These are phyloP conservation scores for Papiliotrema nemorosa DNA, from an alignment of 1,284 basidiomycete species.

Conservation along the genomic window DNA sequence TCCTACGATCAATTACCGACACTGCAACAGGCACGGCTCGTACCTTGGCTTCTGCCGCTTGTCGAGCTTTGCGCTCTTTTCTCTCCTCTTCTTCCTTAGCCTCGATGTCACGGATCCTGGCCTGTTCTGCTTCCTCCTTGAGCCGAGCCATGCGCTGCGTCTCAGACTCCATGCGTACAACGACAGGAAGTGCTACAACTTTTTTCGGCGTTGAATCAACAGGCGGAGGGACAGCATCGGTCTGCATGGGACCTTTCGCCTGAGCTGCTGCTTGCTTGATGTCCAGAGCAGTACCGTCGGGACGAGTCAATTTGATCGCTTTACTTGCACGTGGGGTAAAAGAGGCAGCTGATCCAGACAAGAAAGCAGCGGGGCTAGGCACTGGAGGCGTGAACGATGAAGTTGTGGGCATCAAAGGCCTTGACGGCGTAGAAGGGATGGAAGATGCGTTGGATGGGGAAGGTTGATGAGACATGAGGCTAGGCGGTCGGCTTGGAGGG, in stretches of 20 bases:
- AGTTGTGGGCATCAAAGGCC: constrained; percentile 21
- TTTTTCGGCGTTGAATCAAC: constrained; percentile 23
- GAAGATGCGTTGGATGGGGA: constrained; percentile 25
- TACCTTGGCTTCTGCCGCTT: constrained; percentile 46
- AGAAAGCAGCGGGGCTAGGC: constrained; percentile 10
- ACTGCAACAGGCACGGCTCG: too few species aligned
- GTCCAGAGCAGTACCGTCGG: constrained; percentile 45
- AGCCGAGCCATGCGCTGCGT: constrained; percentile 50
- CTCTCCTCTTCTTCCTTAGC: constrained; percentile 44
- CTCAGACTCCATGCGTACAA: constrained; percentile 54
- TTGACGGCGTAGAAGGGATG: constrained; percentile 34
- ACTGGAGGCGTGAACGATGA: constrained; percentile 4
- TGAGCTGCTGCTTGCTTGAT: constrained; percentile 37
- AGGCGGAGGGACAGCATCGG: constrained; percentile 23
- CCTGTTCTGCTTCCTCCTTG: constrained; percentile 43
- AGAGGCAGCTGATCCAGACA: constrained; percentile 34
- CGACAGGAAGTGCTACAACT: constrained; percentile 34
- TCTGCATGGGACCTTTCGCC: constrained; percentile 19
- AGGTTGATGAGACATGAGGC: constrained; percentile 27
- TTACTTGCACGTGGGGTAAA: constrained; percentile 39
- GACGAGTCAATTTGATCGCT: constrained; percentile 45
- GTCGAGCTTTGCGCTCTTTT: constrained; percentile 38
- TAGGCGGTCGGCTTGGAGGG: constrained; percentile 36
- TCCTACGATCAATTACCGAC: constrained; percentile 34
- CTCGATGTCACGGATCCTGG: constrained; percentile 41